These are phyloP conservation scores for Aspergillus bombycis DNA, from an alignment of 2,329 filamentous ascomycete genomes.

Conservation along the genomic window DNA sequence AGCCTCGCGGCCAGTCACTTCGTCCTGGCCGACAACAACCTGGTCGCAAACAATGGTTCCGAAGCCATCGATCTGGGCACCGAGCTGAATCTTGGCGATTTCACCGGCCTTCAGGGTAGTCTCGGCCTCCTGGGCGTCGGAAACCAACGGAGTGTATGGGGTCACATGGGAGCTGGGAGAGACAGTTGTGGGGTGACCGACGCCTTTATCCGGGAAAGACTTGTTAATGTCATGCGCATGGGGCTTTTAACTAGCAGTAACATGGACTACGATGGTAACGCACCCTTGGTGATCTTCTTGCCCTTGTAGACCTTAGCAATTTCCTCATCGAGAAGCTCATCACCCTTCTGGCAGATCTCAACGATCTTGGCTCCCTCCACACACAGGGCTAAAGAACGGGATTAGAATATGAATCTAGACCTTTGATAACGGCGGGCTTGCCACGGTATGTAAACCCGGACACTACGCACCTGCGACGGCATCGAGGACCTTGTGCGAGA, in stretches of 20 bases:
- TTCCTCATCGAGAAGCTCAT: conserved; percentile 93
- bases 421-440: neutral
- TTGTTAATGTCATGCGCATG: conserved; percentile 24
- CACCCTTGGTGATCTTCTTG: conserved; percentile 94
- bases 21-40: conserved; percentile 71
- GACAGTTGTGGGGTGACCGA: conserved; percentile 91
- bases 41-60: conserved; percentile 96
- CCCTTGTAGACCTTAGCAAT: conserved; percentile 95
- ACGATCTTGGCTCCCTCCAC: conserved; percentile 89
- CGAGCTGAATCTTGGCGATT: conserved; percentile 96
- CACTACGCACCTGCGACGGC: conserved; percentile 66
- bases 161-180: conserved; percentile 94
- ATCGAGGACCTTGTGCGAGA: conserved; percentile 93
- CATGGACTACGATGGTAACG: conserved; percentile 30
- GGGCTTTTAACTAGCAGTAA: neutral
- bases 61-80: conserved; percentile 96
- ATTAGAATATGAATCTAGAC: conserved; percentile 24
- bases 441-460: conserved; percentile 5
- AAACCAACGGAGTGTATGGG: conserved; percentile 88
- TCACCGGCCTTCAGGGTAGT: conserved; percentile 81
- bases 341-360: conserved; percentile 91
- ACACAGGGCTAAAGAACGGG: conserved; percentile 59
- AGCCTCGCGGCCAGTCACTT: conserved; percentile 75
- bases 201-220: conserved; percentile 57
- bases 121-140: conserved; percentile 82